A percentile compares a stretch with the other conserved stretches of the same genome.
phyloP scores from a whole-genome alignment of 1,284 basidiomycete genomes.

The Athelia sp. region DNA sequence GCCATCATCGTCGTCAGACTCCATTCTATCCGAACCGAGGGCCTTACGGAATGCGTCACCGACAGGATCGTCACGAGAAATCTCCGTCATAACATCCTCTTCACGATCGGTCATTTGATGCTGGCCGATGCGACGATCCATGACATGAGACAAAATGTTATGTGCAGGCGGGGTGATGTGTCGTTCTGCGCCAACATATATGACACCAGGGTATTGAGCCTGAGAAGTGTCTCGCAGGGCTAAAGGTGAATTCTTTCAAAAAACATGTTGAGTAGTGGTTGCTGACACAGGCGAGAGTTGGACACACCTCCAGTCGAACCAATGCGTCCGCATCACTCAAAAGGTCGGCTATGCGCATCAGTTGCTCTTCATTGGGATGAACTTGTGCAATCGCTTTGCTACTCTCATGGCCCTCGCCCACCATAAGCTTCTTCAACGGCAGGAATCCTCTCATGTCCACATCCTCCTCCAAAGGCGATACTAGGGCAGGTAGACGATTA shows the following conservation, averaged over 20 bases:
- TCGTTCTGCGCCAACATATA: no score
- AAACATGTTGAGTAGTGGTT: conserved; percentile 1
- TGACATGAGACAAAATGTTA: no score
- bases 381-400: conserved; percentile 44
- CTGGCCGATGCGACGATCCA: no score
- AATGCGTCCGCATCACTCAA: conserved; percentile 70
- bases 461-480: conserved; percentile 84
- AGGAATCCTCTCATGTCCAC: conserved; percentile 85
- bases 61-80: conserved; percentile 73
- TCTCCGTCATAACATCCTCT: conserved; percentile 65
- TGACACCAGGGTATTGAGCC: conserved; percentile 4
- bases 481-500: conserved; percentile 57
- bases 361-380: conserved; percentile 92
- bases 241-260: conserved; percentile 11
- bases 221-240: conserved; percentile 15
- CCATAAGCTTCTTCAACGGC: conserved; percentile 67
- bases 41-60: conserved; percentile 70
- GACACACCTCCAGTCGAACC: conserved; percentile 38
- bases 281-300: no score
- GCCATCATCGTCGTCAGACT: conserved; percentile 52
- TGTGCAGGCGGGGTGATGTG: no score
- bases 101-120: conserved; percentile 31
- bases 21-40: conserved; percentile 34
- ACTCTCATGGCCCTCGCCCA: conserved; percentile 12
- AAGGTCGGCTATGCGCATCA: conserved; percentile 90